Conservation (phyloP, 345 rosid species). For the Eucalyptus melliodora region DNA sequence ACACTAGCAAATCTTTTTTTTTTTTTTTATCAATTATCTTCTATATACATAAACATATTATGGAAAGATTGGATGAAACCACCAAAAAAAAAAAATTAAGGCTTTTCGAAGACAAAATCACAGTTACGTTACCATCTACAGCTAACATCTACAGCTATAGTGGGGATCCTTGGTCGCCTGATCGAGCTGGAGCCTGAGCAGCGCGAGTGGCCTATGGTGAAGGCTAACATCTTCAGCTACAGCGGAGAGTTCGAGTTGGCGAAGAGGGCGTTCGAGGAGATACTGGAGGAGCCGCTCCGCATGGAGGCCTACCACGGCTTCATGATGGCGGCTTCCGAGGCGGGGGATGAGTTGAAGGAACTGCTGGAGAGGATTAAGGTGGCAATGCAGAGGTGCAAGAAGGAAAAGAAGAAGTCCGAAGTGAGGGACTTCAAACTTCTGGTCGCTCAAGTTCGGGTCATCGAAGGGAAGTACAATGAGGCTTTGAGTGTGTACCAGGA, state of each 20-base stretch:
- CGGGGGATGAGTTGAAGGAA: constrained; percentile 25
- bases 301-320: constrained; percentile 89
- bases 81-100: no score
- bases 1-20: no score
- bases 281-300: constrained; percentile 51
- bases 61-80: no score
- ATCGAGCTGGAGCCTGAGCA: constrained; percentile 70
- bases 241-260: constrained; percentile 58
- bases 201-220: constrained; percentile 63
- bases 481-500: constrained; percentile 78
- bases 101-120: no score
- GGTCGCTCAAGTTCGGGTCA: constrained; percentile 63
- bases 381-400: constrained; percentile 72
- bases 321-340: constrained; percentile 52
- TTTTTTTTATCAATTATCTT: no score
- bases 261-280: constrained; percentile 40
- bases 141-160: no score
- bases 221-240: constrained; percentile 44
- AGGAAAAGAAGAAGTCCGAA: constrained; percentile 47
- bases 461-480: constrained; percentile 50
- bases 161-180: constrained; percentile 39
- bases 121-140: no score
- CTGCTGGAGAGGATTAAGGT: constrained; percentile 43
- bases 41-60: no score
- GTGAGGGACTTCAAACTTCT: constrained; percentile 73